Evolutionary conservation across 306 rosid species (phyloP), one percentile per base, ranked within the genome.

Genomic region (Albizia julibrissin): DNA sequence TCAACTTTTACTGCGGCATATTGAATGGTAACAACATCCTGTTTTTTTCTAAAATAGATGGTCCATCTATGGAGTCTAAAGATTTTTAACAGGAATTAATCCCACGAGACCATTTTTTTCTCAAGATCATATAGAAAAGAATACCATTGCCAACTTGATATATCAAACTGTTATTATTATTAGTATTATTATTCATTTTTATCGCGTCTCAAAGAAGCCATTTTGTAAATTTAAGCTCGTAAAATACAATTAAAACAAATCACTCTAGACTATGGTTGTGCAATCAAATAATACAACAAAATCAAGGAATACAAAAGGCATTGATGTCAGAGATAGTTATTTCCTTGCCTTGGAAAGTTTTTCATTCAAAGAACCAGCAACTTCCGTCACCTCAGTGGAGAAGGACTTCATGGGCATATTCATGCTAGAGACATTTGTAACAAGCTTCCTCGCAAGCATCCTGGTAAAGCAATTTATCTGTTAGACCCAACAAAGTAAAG

Each of bases 301-400:
- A 37, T 3, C 3, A 29, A 58, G 39, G 29, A 50, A 73, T 62
- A 24, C 6, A 11, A 69, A 11, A 75, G 59, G 8, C 9, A 62
- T 7, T 34, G 66, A 18, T 49, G 64, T 31, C 16, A 80, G 27
- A 39, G 19, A 37, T 31, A 22, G 65, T 40, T 11, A 81, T 82
- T 73, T 78, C 8, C 64, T 88, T 88, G 89, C 97, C 82, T 75
- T 54, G 80, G 84, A 75, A 80, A 75, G 44, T 24, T 80, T 86
- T 44, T 50, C 82, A 85, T 52, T 12, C 76, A 69, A 33, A 64
- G 91, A 88, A 75, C 83, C 84, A 75, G 87, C 79, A 75, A 81
- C 83, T 84, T 88, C 87, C 47, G 92, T 82, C 37, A 76, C 81
- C 65, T 72, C 88, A 0, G 87, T 80, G 66, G 90, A 89, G 77